These are phyloP conservation scores for Hypoxylon sp. DNA, from an alignment of 2,329 filamentous ascomycete species.

Conservation along the genomic window DNA sequence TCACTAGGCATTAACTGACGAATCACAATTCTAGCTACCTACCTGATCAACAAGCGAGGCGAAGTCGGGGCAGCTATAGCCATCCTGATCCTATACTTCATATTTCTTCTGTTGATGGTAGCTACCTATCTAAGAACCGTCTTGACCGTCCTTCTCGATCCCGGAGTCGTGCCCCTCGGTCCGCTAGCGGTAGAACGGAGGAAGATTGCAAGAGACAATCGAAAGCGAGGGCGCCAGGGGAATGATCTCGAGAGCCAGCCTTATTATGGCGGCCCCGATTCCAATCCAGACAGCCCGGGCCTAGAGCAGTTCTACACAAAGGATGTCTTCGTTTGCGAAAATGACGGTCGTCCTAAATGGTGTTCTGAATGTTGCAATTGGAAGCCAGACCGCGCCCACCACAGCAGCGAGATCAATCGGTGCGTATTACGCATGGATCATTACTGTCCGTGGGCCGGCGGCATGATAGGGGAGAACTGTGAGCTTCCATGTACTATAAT, in stretches of 20 bases:
- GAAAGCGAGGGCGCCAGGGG: slow-evolving; percentile 40
- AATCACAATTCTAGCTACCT: slow-evolving; percentile 70
- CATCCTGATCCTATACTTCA: slow-evolving; percentile 79
- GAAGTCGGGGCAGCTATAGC: slow-evolving; percentile 73
- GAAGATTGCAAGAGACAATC: slow-evolving; percentile 49
- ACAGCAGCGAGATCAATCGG: slow-evolving; percentile 84
- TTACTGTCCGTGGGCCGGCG: slow-evolving; percentile 97
- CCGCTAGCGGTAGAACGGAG: slow-evolving; percentile 54
- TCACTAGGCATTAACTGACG: slow-evolving; percentile 12
- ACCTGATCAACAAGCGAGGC: slow-evolving; percentile 70
- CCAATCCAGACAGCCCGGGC: slow-evolving; percentile 73
- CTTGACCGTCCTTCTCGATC: slow-evolving; percentile 75
- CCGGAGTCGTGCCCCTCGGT: slow-evolving; percentile 81
- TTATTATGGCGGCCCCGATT: slow-evolving; percentile 59
- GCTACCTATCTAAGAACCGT: slow-evolving; percentile 80
- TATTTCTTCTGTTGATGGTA: slow-evolving; percentile 77
- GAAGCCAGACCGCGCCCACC: slow-evolving; percentile 90
- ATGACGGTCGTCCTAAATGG: slow-evolving; percentile 87
- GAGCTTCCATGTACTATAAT: slow-evolving; percentile 51
- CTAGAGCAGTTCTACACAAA: slow-evolving; percentile 84
- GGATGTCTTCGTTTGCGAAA: slow-evolving; percentile 86
- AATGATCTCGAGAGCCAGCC: slow-evolving; percentile 56
- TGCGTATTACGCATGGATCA: slow-evolving; percentile 95
- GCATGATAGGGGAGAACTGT: slow-evolving; percentile 87
- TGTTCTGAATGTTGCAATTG: slow-evolving; percentile 87